Conservation (phyloP, 2,329 filamentous ascomycete species). For the Apiospora arundinis region DNA sequence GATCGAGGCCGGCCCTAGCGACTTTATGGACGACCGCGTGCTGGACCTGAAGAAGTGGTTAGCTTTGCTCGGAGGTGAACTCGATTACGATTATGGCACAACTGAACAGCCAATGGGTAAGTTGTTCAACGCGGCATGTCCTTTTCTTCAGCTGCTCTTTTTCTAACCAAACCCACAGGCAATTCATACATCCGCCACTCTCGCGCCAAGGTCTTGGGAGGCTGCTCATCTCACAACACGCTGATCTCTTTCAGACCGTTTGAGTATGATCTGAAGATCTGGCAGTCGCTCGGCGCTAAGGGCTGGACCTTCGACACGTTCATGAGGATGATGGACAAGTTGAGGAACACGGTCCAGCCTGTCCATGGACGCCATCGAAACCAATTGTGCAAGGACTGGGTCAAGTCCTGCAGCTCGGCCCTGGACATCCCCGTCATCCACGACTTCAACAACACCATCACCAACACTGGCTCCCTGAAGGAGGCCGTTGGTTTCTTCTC, state of each 20-base stretch:
- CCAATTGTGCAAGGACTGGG: constrained; percentile 91
- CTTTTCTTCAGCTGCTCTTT: neutral
- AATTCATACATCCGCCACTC: constrained; percentile 94
- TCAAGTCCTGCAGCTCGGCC: constrained; percentile 78
- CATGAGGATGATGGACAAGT: constrained; percentile 80
- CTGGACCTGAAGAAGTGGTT: constrained; percentile 89
- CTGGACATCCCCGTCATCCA: constrained; percentile 81
- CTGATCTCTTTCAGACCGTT: constrained; percentile 92
- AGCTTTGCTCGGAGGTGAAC: constrained; percentile 80
- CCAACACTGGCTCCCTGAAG: constrained; percentile 72
- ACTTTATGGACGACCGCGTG: constrained; percentile 87
- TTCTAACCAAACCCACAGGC: constrained; percentile 54
- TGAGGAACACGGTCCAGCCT: constrained; percentile 89
- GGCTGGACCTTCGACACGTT: constrained; percentile 90
- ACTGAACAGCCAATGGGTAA: constrained; percentile 83
- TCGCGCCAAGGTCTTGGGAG: constrained; percentile 88
- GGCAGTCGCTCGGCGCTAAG: constrained; percentile 80
- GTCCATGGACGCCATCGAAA: constrained; percentile 86
- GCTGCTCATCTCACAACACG: constrained; percentile 93
- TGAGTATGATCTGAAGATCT: constrained; percentile 84
- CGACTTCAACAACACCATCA: constrained; percentile 89
- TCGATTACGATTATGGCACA: constrained; percentile 91
- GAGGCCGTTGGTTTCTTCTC: constrained; percentile 89
- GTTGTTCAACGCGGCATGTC: constrained; percentile 27
- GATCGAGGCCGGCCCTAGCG: constrained; percentile 88